phyloP scores from a whole-genome alignment of 306 rosid genomes.

The Rosa rugosa region DNA sequence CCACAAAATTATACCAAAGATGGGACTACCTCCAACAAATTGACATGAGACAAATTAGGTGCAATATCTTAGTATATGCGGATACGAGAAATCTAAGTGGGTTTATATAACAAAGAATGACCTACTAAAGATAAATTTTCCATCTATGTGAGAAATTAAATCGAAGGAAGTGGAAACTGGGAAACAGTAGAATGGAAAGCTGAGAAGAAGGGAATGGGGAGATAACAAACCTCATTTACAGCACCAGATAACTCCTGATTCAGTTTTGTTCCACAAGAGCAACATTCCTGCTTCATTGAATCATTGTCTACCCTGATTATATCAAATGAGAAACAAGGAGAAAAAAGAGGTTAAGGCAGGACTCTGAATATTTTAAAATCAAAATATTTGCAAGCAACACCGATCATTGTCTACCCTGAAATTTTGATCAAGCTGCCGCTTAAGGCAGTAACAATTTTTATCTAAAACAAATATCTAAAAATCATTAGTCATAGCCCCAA shows the following conservation, averaged over 20 bases:
- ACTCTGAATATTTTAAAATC: not conserved
- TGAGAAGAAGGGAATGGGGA: not conserved
- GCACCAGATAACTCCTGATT: constrained; percentile 34
- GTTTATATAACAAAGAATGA: not conserved
- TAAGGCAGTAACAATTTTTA: not conserved
- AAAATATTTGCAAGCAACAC: not conserved
- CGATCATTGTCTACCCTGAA: not conserved
- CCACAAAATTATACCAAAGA: not conserved
- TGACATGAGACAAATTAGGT: not conserved
- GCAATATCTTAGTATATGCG: not conserved
- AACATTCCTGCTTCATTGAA: constrained; percentile 28
- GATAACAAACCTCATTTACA: constrained; percentile 48
- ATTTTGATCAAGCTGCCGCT: not conserved
- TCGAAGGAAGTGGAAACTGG: not conserved
- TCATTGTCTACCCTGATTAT: constrained; percentile 52
- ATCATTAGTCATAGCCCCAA: not conserved
- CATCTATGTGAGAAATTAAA: not conserved
- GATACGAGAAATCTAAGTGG: not conserved
- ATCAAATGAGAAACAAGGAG: constrained; percentile 15
- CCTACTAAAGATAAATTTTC: not conserved
- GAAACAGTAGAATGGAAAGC: not conserved
- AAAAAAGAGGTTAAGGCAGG: not conserved
- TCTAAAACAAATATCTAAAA: not conserved
- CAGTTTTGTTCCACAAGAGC: constrained; percentile 22
- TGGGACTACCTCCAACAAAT: constrained; percentile 5